These are phyloP conservation scores for Lactifluus pinguis DNA, from an alignment of 768 basidiomycete species.

Conservation along the genomic window DNA sequence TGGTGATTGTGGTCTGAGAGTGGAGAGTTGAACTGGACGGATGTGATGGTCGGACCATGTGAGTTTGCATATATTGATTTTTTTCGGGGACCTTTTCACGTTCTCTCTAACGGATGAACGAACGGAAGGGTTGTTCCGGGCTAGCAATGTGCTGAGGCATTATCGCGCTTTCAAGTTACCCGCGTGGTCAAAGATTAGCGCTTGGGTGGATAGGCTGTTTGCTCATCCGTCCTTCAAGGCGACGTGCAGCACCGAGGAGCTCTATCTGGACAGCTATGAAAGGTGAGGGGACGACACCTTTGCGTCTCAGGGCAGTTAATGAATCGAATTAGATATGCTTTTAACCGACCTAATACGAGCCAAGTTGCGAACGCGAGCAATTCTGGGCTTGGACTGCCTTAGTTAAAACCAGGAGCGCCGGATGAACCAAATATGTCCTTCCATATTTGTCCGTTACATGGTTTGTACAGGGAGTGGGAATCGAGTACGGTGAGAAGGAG, in stretches of 20 bases:
- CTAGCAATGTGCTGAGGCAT: conserved; percentile 51
- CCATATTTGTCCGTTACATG: too few relatives aligned
- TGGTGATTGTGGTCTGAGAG: conserved; percentile 59
- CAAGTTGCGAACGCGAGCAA: conserved; percentile 73
- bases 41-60: conserved; percentile 69
- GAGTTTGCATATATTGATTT: conserved; percentile 12
- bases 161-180: conserved; percentile 62
- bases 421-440: too few relatives aligned
- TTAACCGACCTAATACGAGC: conserved; percentile 69
- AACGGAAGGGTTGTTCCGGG: conserved; percentile 54
- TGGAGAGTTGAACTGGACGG: conserved; percentile 50
- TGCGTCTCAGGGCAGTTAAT: background rate
- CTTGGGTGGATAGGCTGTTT: conserved; percentile 47
- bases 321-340: conserved; percentile 49
- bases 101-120: too few relatives aligned
- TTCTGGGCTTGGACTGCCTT: conserved; percentile 48
- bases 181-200: conserved; percentile 36
- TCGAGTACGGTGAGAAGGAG: too few relatives aligned
- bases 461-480: too few relatives aligned
- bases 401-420: background rate
- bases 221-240: conserved; percentile 52
- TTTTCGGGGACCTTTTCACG: too few relatives aligned
- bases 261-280: conserved; percentile 72
- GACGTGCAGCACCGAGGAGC: conserved; percentile 61
- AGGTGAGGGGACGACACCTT: conserved; percentile 31